Base-by-base conservation (phyloP, 495 filamentous ascomycete species). In the Hypoxylon lienhwacheense region DNA sequence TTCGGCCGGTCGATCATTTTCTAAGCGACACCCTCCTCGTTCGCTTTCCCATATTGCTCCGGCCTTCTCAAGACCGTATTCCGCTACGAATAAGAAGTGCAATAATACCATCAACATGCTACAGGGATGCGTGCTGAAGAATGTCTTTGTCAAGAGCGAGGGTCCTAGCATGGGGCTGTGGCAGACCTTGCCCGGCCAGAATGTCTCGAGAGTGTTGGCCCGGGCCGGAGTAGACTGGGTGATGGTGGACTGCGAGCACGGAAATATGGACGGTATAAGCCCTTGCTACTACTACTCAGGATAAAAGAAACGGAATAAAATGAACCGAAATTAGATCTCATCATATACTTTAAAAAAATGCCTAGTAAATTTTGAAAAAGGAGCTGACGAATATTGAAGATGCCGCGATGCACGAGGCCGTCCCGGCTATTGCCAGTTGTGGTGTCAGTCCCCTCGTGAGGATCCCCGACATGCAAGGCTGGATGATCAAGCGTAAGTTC, bases 351-450 rank as follows among this genome's bases (percentile, higher is more conserved):
- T 12, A 6, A 16, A 5, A 35, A 15, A 4, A 34, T 6, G n/a
- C n/a, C n/a, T n/a, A n/a, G n/a, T n/a, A n/a, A n/a, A 3, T 16
- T 2, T 16, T 32, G 10, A 4, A 5, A 20, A n/a, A 43, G 3
- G 11, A 5, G 16, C 26, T 31, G 22, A 25, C 10, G 10, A 36
- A 35, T 62, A 56, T 68, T 21, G 59, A 57, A 78, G 87, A 92
- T 70, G 81, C 80, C 28, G 78, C 81, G 8, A 93, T 93, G 90
- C 89, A 93, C 63, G 88, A 91, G 52, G 82, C 87, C 2, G 88
- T 92, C 22, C 84, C 87, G 17, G 83, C 84, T 2, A 85, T 86
- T 58, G 84, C 86, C 5, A 77, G 77, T 8, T 74, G 81, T 53
- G 86, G 84, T 6, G 82, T 85, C 0, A 83, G 80, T 7, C 85